Conservation (phyloP, 2,329 filamentous ascomycete genomes). For the Plectosphaerella cucumerina region DNA sequence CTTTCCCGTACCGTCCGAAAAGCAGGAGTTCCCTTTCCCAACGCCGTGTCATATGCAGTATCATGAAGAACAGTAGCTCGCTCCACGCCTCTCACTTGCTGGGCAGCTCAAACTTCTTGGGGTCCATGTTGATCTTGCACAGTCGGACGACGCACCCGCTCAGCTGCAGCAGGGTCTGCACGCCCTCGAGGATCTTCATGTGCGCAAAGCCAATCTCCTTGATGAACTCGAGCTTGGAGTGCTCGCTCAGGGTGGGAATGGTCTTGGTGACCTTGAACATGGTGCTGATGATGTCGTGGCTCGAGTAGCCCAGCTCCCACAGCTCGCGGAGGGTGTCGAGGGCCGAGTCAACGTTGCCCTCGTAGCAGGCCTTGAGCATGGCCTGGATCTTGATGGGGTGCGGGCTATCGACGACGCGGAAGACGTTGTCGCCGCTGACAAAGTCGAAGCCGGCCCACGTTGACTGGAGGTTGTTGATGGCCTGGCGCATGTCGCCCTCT, state of each 20-base stretch:
- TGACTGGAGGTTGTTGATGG: constrained; percentile 96
- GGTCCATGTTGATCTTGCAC: constrained; percentile 96
- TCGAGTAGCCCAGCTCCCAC: constrained; percentile 95
- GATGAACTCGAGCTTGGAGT: constrained; percentile 95
- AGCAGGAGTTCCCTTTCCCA: constrained; percentile 16
- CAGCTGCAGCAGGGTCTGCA: constrained; percentile 90
- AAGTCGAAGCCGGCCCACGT: constrained; percentile 93
- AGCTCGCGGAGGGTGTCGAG: constrained; percentile 84
- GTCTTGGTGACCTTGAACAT: constrained; percentile 99
- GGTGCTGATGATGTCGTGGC: constrained; percentile 96
- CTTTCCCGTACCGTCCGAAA: not conserved
- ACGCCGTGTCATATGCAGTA: constrained; percentile 26
- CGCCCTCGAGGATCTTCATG: constrained; percentile 97
- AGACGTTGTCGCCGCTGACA: constrained; percentile 96
- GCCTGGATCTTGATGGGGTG: constrained; percentile 98
- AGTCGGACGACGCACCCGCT: constrained; percentile 88
- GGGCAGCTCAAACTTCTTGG: constrained; percentile 63
- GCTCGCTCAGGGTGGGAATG: constrained; percentile 85
- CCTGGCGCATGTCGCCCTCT: constrained; percentile 97
- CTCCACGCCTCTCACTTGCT: constrained; percentile 32
- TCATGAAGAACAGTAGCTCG: not conserved
- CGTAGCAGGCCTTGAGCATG: constrained; percentile 96
- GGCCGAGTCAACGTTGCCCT: constrained; percentile 84
- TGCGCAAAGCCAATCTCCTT: constrained; percentile 98
- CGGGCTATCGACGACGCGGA: constrained; percentile 93